Evolutionary conservation across 352 stramenopile species (phyloP).

Genomic region (Globisporangium rhizosaccharum): DNA sequence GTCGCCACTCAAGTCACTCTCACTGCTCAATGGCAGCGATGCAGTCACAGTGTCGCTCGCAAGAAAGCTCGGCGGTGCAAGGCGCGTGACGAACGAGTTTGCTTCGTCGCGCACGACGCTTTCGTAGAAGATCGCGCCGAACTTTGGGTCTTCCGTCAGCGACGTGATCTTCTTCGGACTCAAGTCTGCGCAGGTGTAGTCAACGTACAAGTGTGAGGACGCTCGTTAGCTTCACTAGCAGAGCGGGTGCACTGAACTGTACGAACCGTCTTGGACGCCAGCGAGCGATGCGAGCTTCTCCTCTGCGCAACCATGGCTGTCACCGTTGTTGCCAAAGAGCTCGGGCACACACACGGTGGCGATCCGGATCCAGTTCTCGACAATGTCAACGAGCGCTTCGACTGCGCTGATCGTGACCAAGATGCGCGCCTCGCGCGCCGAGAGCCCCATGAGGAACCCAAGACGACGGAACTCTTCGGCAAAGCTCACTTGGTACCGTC

Average conservation of each 20-base stretch:
- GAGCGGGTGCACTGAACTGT: background rate
- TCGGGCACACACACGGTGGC: slow-evolving; percentile 39
- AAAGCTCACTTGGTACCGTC: slow-evolving; percentile 22
- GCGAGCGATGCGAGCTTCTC: background rate
- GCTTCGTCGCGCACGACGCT: slow-evolving; percentile 24
- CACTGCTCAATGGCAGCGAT: background rate
- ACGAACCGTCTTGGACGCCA: background rate
- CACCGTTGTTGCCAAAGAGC: slow-evolving; percentile 15
- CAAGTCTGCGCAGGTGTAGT: slow-evolving; percentile 3
- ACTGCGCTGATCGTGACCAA: slow-evolving; percentile 55
- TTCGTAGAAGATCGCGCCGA: slow-evolving; percentile 47
- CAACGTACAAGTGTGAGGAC: background rate
- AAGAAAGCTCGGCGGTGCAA: slow-evolving; percentile 2
- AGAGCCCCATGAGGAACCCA: slow-evolving; percentile 56
- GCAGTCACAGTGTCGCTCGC: background rate
- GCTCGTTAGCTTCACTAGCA: background rate
- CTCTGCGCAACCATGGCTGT: background rate
- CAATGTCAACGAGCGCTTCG: slow-evolving; percentile 59
- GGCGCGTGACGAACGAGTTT: slow-evolving; percentile 8
- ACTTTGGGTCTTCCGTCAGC: slow-evolving; percentile 66
- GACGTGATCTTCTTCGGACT: slow-evolving; percentile 65
- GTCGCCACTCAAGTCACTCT: background rate
- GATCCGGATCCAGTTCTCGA: slow-evolving; percentile 57
- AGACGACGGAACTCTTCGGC: slow-evolving; percentile 40
- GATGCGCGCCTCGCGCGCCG: slow-evolving; percentile 48